These are phyloP conservation scores for Monosporascus cannonballus DNA, from an alignment of 2,329 filamentous ascomycete genomes.

Conservation along the genomic window DNA sequence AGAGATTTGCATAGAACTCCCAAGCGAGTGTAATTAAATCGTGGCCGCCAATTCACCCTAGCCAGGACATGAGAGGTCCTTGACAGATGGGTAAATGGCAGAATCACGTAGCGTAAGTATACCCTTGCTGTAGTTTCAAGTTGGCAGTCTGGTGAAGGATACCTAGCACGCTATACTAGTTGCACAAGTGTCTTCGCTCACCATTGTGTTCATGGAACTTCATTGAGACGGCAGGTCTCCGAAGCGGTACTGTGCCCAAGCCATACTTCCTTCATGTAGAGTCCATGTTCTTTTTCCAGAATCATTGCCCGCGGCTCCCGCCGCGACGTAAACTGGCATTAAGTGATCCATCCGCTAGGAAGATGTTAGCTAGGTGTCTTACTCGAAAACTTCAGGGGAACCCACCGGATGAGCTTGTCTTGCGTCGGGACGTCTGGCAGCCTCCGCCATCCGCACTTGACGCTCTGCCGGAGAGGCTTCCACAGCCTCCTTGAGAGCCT, in stretches of 20 bases:
- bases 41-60: no score
- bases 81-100: no score
- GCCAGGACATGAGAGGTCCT: no score
- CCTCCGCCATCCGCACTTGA: slow-evolving; percentile 32
- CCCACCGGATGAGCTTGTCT: slow-evolving; percentile 38
- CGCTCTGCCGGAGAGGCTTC: slow-evolving; percentile 34
- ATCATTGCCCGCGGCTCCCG: slow-evolving; percentile 39
- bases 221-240: slow-evolving; percentile 26
- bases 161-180: no score
- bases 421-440: slow-evolving; percentile 37
- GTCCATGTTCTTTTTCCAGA: slow-evolving; percentile 38
- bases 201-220: neutral
- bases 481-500: slow-evolving; percentile 60
- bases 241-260: slow-evolving; percentile 43
- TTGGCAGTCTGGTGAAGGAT: no score
- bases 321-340: slow-evolving; percentile 42
- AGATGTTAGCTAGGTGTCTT: slow-evolving; percentile 1
- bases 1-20: no score
- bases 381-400: neutral
- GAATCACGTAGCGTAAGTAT: no score
- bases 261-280: slow-evolving; percentile 37
- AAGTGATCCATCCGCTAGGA: slow-evolving; percentile 39
- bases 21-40: no score
- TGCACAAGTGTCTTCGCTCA: no score
- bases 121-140: no score